Conservation (phyloP, 345 rosid genomes). For the Eucalyptus grandis region DNA sequence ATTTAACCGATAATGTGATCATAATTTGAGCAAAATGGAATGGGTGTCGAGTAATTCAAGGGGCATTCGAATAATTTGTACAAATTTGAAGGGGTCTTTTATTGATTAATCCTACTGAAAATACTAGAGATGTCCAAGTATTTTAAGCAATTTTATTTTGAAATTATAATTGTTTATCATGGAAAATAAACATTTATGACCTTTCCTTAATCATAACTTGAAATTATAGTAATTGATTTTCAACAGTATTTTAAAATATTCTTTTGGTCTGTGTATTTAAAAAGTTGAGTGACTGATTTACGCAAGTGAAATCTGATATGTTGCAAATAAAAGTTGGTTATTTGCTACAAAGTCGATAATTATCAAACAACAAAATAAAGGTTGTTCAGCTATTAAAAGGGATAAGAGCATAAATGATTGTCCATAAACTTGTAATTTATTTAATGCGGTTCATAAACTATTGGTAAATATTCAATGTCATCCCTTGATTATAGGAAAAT, state of each 20-base stretch:
- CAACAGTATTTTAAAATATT: no score
- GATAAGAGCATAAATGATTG: background rate
- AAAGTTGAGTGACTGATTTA: background rate
- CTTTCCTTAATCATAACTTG: background rate
- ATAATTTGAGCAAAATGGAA: background rate
- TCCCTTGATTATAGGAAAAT: no score
- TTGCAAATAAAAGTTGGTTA: background rate
- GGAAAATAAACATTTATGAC: background rate
- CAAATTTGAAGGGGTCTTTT: background rate
- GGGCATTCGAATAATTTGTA: background rate
- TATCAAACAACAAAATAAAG: background rate
- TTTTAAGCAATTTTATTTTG: background rate
- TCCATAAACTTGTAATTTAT: no score
- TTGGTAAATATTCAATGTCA: no score
- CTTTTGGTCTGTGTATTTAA: no score
- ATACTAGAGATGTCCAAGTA: background rate
- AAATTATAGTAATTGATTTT: background rate
- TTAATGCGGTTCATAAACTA: rapidly evolving
- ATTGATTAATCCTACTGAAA: background rate
- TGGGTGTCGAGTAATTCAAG: background rate
- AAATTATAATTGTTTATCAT: background rate
- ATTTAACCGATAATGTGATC: background rate
- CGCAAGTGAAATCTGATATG: background rate
- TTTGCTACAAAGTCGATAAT: background rate
- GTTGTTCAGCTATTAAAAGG: background rate